Percentiles rank a stretch among this genome's conserved stretches.
Evolutionary conservation across 1,284 basidiomycete species (phyloP).

Genomic region (Dichomitus squalens): DNA sequence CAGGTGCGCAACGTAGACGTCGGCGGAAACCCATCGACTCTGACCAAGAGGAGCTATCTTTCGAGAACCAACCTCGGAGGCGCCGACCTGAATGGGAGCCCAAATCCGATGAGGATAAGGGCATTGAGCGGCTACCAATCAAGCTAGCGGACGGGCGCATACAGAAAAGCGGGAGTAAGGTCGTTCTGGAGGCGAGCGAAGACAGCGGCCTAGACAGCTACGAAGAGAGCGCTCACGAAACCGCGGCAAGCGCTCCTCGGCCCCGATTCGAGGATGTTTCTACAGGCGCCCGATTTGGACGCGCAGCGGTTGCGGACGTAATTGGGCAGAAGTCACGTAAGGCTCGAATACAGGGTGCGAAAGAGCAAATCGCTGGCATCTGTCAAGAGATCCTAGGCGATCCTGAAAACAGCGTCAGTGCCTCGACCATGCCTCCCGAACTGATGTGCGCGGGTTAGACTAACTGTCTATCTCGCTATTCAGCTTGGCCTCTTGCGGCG

Average conservation of each 20-base stretch:
- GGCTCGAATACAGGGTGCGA: conserved; percentile 74
- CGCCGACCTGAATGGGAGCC: conserved; percentile 47
- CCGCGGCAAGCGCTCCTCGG: conserved; percentile 26
- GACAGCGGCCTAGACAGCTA: conserved; percentile 47
- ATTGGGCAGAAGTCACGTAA: conserved; percentile 69
- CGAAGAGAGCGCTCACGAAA: conserved; percentile 40
- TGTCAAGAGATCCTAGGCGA: conserved; percentile 91
- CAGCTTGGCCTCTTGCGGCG: conserved; percentile 88
- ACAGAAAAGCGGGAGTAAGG: conserved; percentile 47
- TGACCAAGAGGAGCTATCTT: conserved; percentile 68
- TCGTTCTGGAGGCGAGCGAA: conserved; percentile 36
- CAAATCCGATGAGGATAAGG: conserved; percentile 46
- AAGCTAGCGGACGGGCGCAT: conserved; percentile 83
- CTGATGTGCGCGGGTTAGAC: conserved; percentile 18
- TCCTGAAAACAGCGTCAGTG: conserved; percentile 77
- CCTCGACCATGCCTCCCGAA: conserved; percentile 15
- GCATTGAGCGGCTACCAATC: conserved; percentile 79
- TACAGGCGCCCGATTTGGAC: conserved; percentile 80
- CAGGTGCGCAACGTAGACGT: conserved; percentile 11
- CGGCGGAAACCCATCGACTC: conserved; percentile 42
- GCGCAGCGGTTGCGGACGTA: conserved; percentile 79
- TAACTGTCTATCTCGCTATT: conserved; percentile 13
- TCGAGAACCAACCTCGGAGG: conserved; percentile 63
- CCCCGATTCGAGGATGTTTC: conserved; percentile 64
- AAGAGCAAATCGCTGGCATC: conserved; percentile 87